These are phyloP conservation scores for Thamnidium elegans DNA, from an alignment of 192 early-diverging fungal species.

Conservation along the genomic window DNA sequence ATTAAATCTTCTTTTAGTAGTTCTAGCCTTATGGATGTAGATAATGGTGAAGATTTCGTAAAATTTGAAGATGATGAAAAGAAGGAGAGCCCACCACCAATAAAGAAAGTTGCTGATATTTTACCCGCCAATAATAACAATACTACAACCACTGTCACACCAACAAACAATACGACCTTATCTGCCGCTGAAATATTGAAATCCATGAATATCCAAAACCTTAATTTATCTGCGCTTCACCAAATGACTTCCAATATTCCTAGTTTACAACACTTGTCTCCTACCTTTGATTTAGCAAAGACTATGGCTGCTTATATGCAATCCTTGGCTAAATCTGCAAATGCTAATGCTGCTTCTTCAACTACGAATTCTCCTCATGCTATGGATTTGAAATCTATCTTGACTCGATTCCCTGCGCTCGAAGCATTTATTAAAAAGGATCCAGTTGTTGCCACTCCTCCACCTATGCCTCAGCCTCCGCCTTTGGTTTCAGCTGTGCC, in stretches of 20 bases:
- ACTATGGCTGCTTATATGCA: slow-evolving; percentile 23
- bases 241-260: slow-evolving; percentile 25
- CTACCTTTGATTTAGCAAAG: slow-evolving; percentile 19
- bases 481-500: neutral
- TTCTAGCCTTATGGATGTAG: slow-evolving; percentile 3
- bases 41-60: slow-evolving; percentile 25
- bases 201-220: slow-evolving; percentile 28
- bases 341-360: slow-evolving; percentile 4
- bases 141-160: neutral
- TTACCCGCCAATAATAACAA: neutral
- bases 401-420: slow-evolving; percentile 23
- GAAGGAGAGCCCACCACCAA: slow-evolving; percentile 4
- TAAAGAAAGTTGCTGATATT: slow-evolving; percentile 6
- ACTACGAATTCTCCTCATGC: slow-evolving; percentile 1
- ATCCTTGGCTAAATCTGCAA: slow-evolving; percentile 19
- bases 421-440: slow-evolving; percentile 33
- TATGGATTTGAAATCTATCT: slow-evolving; percentile 25
- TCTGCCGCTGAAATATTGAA: slow-evolving; percentile 26
- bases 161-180: neutral
- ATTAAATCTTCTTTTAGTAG: neutral
- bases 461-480: neutral
- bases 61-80: slow-evolving; percentile 33
- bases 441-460: slow-evolving; percentile 1
- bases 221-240: slow-evolving; percentile 27
- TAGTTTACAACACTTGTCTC: slow-evolving; percentile 19